Percentiles rank a stretch among this genome's conserved stretches.
Conservation (phyloP, 1,139 yeast species). For the Wickerhamiella infanticola region DNA sequence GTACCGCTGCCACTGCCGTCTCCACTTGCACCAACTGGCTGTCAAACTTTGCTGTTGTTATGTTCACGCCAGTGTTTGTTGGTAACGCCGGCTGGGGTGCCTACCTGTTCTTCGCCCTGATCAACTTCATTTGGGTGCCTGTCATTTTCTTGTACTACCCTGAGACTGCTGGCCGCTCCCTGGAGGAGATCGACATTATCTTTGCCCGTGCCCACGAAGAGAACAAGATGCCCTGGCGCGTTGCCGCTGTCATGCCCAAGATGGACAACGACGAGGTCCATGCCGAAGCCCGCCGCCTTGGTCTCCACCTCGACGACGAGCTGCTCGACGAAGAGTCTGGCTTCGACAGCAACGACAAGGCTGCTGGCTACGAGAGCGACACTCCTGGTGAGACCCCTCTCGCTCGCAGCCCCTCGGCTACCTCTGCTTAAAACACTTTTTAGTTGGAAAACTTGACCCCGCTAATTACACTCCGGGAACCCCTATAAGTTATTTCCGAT, state of each 20-base stretch:
- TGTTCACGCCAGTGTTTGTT: constrained; percentile 37
- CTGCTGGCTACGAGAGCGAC: too few species aligned
- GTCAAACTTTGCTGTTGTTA: constrained; percentile 39
- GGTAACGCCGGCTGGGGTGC: constrained; percentile 31
- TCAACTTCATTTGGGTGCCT: constrained; percentile 55
- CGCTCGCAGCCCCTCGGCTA: too few species aligned
- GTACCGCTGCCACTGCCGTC: constrained; percentile 41
- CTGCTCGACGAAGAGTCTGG: not conserved
- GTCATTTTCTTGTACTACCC: constrained; percentile 52
- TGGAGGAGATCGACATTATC: constrained; percentile 49
- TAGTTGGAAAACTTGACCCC: too few species aligned
- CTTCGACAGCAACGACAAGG: not conserved
- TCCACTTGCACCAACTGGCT: constrained; percentile 42
- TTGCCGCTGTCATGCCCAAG: constrained; percentile 20
- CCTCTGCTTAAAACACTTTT: too few species aligned
- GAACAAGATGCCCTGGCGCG: constrained; percentile 18
- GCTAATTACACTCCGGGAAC: too few species aligned
- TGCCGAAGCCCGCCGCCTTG: constrained; percentile 18
- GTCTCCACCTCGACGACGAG: constrained; percentile 10
- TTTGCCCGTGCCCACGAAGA: constrained; percentile 26
- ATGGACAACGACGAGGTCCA: constrained; percentile 18
- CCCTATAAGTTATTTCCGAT: too few species aligned
- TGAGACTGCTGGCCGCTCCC: constrained; percentile 46
- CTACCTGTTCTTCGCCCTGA: constrained; percentile 32
- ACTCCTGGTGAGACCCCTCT: too few species aligned